Evolutionary conservation across 129 eudicot genomes (phyloP), one percentile per base, ranked within the genome.

Genomic region (Artemisia annua): DNA sequence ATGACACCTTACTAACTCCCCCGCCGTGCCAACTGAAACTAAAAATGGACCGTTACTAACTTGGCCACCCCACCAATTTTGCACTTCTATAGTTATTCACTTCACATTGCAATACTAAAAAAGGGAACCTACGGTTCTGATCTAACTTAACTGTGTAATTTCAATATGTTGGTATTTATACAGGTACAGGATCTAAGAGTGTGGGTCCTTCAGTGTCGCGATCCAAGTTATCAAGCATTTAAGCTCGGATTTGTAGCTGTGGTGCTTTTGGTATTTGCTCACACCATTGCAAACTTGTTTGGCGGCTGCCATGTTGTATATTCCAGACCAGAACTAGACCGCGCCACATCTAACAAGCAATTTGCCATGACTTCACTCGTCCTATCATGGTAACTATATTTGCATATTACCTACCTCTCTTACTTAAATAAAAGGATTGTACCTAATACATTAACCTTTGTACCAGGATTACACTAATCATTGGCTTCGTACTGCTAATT

Each of bases 181-280:
- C 75, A 92, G 97, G 87, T 67, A 74, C 68, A 74, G 17, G 67
- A 86, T 69, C 74, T 89, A 78, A 86, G 79, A 63, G 74, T 63
- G 60, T 93, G 90, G 95, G 66, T 90, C 53, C 69, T 94, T 11
- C 89, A 90, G 70, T 94, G 98, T 20, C 78, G 91, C 50, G 95
- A 94, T 68, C 96, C 98, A 62, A 90, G 97, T 78, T 81, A 85
- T 75, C 53, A 84, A 48, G 98, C 98, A 19, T 93, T 85, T 83
- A 87, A 86, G 68, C 90, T 85, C 3, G 98, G 98, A 7, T 30
- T 90, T 54, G 86, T 87, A 44, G 97, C 98, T 28, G 83, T 79
- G 17, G 73, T 84, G 12, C 82, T 93, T 35, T 67, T 93, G 30
- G 75, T 80, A 64, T 68, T 86, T 58, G 95, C 98, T 16, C 98